phyloP scores from a whole-genome alignment of 768 basidiomycete species.

The Jaapia argillacea region DNA sequence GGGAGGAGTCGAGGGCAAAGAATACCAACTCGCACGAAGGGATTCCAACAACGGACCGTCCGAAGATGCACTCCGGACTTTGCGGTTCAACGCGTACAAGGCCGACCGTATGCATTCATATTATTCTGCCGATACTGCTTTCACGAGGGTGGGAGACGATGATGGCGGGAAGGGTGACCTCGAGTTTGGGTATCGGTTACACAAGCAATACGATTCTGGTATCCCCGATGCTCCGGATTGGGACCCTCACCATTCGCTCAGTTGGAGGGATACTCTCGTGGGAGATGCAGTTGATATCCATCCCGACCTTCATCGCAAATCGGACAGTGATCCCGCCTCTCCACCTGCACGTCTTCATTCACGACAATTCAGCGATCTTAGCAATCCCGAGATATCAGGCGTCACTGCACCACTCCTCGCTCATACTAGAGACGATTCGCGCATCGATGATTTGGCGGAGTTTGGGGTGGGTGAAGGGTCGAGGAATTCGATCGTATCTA shows the following conservation, averaged over 20 bases:
- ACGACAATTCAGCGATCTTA: no score
- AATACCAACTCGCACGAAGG: slow-evolving; percentile 8
- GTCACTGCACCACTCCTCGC: no score
- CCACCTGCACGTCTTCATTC: no score
- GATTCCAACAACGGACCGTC: slow-evolving; percentile 17
- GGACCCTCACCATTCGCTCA: neutral
- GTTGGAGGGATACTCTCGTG: neutral
- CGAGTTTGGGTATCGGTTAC: slow-evolving; percentile 4
- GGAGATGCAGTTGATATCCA: neutral
- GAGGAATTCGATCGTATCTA: no score
- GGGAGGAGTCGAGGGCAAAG: slow-evolving; percentile 7
- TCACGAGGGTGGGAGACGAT: slow-evolving; percentile 17
- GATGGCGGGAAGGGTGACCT: slow-evolving; percentile 7
- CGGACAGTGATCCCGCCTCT: no score
- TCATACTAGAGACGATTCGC: no score
- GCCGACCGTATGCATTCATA: slow-evolving; percentile 18
- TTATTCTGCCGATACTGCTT: slow-evolving; percentile 22
- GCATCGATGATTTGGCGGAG: no score
- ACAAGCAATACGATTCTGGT: slow-evolving; percentile 6
- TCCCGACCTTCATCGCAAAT: no score
- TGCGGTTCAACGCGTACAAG: slow-evolving; percentile 29
- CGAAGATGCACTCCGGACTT: slow-evolving; percentile 29
- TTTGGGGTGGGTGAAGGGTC: no score
- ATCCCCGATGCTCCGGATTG: slow-evolving; percentile 2
- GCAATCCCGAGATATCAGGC: no score